Percentiles rank a stretch among this genome's conserved stretches.
phyloP scores from a whole-genome alignment of 1,284 basidiomycete species.

The Thecaphora thlaspeos region DNA sequence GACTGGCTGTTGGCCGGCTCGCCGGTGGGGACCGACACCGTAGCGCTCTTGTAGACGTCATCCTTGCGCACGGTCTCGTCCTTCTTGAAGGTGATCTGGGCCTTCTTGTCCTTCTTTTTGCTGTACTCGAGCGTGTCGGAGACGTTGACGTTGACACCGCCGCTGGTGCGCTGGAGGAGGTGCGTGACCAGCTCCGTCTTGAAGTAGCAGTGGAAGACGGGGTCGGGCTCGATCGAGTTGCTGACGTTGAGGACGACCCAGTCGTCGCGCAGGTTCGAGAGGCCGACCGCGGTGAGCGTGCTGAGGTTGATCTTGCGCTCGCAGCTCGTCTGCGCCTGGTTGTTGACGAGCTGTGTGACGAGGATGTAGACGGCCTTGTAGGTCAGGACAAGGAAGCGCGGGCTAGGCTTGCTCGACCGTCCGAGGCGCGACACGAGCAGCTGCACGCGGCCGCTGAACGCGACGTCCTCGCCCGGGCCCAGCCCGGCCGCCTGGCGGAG shows the following conservation, averaged over 20 bases:
- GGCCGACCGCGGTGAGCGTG: slow-evolving; percentile 77
- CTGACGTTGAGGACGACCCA: slow-evolving; percentile 72
- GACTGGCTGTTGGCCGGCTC: slow-evolving; percentile 79
- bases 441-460: slow-evolving; percentile 83
- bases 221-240: slow-evolving; percentile 85
- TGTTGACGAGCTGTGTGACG: slow-evolving; percentile 64
- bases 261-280: slow-evolving; percentile 90
- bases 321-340: slow-evolving; percentile 66
- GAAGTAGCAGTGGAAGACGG: slow-evolving; percentile 84
- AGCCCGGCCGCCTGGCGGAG: slow-evolving; percentile 74
- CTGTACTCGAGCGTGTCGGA: slow-evolving; percentile 64
- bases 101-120: slow-evolving; percentile 97
- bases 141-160: slow-evolving; percentile 67
- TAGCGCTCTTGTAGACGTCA: slow-evolving; percentile 91
- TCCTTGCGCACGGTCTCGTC: slow-evolving; percentile 77
- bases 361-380: slow-evolving; percentile 84
- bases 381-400: slow-evolving; percentile 86
- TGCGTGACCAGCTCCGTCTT: slow-evolving; percentile 91
- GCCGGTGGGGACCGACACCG: slow-evolving; percentile 82
- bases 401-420: slow-evolving; percentile 87
- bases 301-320: slow-evolving; percentile 88
- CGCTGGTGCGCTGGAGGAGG: slow-evolving; percentile 77
- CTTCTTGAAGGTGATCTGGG: slow-evolving; percentile 81
- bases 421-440: slow-evolving; percentile 81
- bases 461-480: slow-evolving; percentile 47